Evolutionary conservation across 177 flowering plant species (phyloP).

Genomic region (Vitis hybrid): DNA sequence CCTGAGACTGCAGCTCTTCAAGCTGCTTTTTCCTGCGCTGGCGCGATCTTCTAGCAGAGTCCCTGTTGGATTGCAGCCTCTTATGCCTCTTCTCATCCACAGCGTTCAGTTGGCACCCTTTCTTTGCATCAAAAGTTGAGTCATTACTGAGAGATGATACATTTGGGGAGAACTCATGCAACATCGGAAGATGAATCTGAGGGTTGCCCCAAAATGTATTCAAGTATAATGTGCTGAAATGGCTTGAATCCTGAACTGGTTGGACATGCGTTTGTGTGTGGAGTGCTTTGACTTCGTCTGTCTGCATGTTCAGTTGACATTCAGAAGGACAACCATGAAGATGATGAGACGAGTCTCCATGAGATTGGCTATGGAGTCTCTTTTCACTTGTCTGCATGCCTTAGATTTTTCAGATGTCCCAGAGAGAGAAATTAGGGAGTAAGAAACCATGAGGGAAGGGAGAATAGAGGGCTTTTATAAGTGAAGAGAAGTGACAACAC

Average conservation of each 20-base stretch:
- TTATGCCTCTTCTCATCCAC: conserved; percentile 21
- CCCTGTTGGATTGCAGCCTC: conserved; percentile 39
- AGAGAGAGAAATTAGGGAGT: too few species aligned
- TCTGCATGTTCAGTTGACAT: not conserved
- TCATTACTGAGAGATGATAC: conserved; percentile 17
- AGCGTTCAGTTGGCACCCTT: conserved; percentile 2
- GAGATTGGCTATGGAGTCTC: too few species aligned
- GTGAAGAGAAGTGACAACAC: too few species aligned
- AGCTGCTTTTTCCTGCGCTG: conserved; percentile 34
- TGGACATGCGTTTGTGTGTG: not conserved
- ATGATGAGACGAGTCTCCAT: too few species aligned
- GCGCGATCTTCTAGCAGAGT: conserved; percentile 41
- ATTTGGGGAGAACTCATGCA: conserved; percentile 15
- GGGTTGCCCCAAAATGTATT: not conserved
- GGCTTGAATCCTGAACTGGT: conserved; percentile 4
- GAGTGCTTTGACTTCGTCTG: conserved; percentile 2
- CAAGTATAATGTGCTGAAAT: not conserved
- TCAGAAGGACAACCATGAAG: too few species aligned
- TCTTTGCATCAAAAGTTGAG: conserved; percentile 8
- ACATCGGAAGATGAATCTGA: conserved; percentile 2
- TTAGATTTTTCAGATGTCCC: too few species aligned
- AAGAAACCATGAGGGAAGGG: too few species aligned
- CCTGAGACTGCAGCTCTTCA: conserved; percentile 31
- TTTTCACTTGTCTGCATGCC: not conserved
- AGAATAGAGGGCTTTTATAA: too few species aligned